These are phyloP conservation scores for Artemisia argyi DNA, from an alignment of 129 eudicot genomes.

Conservation along the genomic window DNA sequence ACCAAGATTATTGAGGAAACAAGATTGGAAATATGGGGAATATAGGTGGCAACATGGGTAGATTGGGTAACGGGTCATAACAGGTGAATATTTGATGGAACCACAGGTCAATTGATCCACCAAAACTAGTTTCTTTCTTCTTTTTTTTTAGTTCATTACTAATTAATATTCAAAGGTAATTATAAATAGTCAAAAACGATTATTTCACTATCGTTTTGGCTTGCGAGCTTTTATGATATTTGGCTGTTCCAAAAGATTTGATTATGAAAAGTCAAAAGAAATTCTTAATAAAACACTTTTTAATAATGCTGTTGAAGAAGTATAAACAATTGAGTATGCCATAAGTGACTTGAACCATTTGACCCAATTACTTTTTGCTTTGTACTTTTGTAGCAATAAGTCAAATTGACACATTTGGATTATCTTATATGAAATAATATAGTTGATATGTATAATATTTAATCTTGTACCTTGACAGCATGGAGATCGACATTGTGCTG, in stretches of 20 bases:
- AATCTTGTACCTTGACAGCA: slow-evolving; percentile 55
- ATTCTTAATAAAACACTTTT: too few species aligned
- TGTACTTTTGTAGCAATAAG: background rate
- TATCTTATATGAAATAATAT: background rate
- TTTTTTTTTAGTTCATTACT: background rate
- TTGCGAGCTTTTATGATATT: too few species aligned
- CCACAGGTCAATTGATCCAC: background rate
- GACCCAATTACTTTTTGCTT: background rate
- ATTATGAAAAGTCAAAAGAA: too few species aligned
- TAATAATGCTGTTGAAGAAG: too few species aligned
- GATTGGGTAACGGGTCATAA: background rate
- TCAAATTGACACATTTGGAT: background rate
- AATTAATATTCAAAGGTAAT: background rate
- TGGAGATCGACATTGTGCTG: slow-evolving; percentile 60
- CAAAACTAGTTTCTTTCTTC: background rate
- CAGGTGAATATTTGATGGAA: background rate
- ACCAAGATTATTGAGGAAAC: slow-evolving; percentile 3
- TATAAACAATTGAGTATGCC: too few species aligned
- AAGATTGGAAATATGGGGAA: background rate
- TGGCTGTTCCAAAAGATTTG: too few species aligned
- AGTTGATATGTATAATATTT: background rate
- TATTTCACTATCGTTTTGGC: background rate
- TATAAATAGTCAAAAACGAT: background rate
- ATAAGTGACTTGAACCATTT: too few species aligned
- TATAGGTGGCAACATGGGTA: background rate